Base-by-base conservation (phyloP, 208 protist species). In the Sergeia podlipaevii region DNA sequence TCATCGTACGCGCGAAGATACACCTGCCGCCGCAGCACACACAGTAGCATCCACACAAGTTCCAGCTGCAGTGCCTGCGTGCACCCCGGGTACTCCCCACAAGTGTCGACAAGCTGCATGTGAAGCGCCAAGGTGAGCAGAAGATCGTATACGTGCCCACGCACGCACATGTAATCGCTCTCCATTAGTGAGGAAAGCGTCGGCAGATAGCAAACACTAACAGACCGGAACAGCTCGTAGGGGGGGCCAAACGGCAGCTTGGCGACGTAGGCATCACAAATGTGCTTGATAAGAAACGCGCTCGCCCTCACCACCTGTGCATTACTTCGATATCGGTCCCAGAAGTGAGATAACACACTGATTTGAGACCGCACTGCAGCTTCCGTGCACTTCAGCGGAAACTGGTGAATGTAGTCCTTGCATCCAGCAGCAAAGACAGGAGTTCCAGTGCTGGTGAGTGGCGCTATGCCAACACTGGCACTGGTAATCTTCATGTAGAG, bases 121-220 rank as follows among this genome's bases (percentile, higher is more conserved):
- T 95, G 89, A 42, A 83, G 63, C 24, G 77, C 80, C 8, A 95
- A 66, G 36, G 80, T 91, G 8, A 93, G 36, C 2, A 95, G 37
- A 44, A 95, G 80, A 65, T 93, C 85, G 64, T 93, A 95, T 32
- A 95, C 89, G 58, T 95, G 83, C 39, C 78, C 79, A 51, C 82
- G 76, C 53, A 95, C 83, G 56, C 79, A 95, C 26, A 90, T 59
- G 58, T 95, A 95, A 46, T 89, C 83, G 58, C 77, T 91, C 51
- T 75, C 63, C 84, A 92, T 91, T 73, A 82, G 77, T 28, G 73
- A 65, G 28, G 91, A 79, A 28, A 93, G 61, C 49, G 74, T 84
- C 23, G 84, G 80, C 30, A 91, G 50, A 49, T 87, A 93, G 52
- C 79, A 89, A n/a, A 89, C 61, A 21, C 68, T 91, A 17, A 93